Conservation (phyloP, 768 basidiomycete species). For the Ephemerocybe angulata region DNA sequence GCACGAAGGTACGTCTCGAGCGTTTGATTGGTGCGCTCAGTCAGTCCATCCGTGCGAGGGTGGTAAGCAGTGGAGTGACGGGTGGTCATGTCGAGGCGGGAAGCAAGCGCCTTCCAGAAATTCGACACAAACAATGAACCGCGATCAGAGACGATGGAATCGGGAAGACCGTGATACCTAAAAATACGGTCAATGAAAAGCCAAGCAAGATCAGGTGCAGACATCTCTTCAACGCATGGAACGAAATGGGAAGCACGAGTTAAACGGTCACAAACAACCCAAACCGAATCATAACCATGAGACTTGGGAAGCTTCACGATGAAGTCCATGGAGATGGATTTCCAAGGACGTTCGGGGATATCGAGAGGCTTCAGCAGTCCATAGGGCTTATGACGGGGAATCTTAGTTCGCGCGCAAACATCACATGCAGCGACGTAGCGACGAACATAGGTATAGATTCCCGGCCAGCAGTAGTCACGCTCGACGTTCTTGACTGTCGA, state of each 20-base stretch:
- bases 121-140: constrained; percentile 30
- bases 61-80: constrained; percentile 18
- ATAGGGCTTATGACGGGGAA: constrained; percentile 11
- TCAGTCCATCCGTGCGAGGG: constrained; percentile 18
- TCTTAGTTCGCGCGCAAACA: constrained; percentile 16
- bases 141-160: constrained; percentile 31
- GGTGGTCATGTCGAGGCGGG: constrained; percentile 10
- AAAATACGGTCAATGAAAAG: constrained; percentile 36
- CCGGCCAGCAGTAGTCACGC: background rate
- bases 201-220: constrained; percentile 28
- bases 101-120: constrained; percentile 23
- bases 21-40: constrained; percentile 28
- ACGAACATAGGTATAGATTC: background rate
- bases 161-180: constrained; percentile 30
- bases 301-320: constrained; percentile 38
- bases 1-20: constrained; percentile 35
- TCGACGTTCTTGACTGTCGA: background rate
- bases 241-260: constrained; percentile 42
- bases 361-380: constrained; percentile 7
- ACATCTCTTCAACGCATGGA: constrained; percentile 25
- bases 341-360: constrained; percentile 27
- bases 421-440: constrained; percentile 8
- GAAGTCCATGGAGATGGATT: constrained; percentile 39
- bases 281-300: constrained; percentile 33
- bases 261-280: constrained; percentile 36